A percentile compares a stretch with the other conserved stretches of the same genome.
These are phyloP conservation scores for Dioszegia crocea DNA, from an alignment of 768 basidiomycete species.

Conservation along the genomic window DNA sequence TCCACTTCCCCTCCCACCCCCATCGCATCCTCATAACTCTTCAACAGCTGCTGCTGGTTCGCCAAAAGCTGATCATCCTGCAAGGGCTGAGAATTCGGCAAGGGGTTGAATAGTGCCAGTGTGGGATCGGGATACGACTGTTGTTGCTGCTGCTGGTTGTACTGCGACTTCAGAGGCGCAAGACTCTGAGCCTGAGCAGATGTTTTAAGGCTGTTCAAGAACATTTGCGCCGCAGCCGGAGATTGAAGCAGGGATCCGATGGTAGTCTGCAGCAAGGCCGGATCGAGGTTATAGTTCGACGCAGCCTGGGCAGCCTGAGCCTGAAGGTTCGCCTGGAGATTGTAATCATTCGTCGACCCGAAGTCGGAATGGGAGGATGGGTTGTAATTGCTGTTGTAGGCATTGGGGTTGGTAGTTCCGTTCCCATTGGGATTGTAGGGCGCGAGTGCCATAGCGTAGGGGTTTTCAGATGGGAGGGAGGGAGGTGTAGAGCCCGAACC, in stretches of 20 bases:
- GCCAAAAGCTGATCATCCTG: conserved; percentile 44
- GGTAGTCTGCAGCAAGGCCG: conserved; percentile 39
- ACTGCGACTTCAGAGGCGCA: conserved; percentile 14
- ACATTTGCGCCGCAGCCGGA: conserved; percentile 47
- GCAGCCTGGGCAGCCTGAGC: conserved; percentile 31
- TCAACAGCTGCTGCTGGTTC: conserved; percentile 54
- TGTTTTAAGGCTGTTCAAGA: conserved; percentile 36
- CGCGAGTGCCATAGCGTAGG: neutral
- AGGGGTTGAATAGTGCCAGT: conserved; percentile 35
- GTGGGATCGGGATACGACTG: conserved; percentile 30
- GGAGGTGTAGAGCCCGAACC: neutral
- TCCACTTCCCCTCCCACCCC: conserved; percentile 72
- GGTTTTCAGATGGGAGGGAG: conserved; percentile 9
- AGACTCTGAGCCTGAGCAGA: conserved; percentile 36
- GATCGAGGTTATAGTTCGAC: conserved; percentile 41
- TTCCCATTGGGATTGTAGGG: neutral
- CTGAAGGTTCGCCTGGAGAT: conserved; percentile 5
- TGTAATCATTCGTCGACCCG: neutral
- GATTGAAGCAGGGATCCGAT: conserved; percentile 47
- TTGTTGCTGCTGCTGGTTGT: neutral
- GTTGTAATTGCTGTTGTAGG: neutral
- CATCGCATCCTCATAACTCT: conserved; percentile 59
- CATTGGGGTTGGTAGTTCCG: neutral
- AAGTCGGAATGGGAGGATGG: conserved; percentile 8
- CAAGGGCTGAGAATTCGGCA: conserved; percentile 10